Conservation (phyloP, 2,329 filamentous ascomycete genomes). For the Colletotrichum eleusines region DNA sequence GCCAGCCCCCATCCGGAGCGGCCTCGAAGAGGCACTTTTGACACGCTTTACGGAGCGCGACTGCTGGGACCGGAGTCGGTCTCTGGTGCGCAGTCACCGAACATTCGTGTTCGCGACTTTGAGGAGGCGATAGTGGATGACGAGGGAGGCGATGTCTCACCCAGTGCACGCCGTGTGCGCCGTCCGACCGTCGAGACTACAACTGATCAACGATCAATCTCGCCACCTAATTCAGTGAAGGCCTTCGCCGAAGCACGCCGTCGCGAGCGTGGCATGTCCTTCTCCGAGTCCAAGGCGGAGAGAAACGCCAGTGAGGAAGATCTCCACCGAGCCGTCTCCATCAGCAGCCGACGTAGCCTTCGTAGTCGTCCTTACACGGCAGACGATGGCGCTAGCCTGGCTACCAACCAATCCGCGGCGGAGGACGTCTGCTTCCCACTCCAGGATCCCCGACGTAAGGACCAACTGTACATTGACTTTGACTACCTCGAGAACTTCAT, state of each 20-base stretch:
- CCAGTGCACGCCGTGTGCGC: conserved; percentile 59
- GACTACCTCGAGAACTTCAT: conserved; percentile 96
- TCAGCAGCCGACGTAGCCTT: conserved; percentile 72
- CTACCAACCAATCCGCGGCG: conserved; percentile 78
- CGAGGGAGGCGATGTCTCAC: conserved; percentile 65
- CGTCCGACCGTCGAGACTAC: conserved; percentile 69
- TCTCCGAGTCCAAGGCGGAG: conserved; percentile 60
- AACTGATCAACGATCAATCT: conserved; percentile 75
- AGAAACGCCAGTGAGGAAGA: conserved; percentile 60
- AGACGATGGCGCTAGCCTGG: conserved; percentile 72
- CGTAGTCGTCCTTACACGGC: conserved; percentile 69
- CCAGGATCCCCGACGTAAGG: conserved; percentile 74
- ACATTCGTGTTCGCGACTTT: conserved; percentile 78
- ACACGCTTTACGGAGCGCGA: conserved; percentile 72
- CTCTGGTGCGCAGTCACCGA: conserved; percentile 47
- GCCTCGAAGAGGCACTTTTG: conserved; percentile 78
- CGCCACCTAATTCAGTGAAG: conserved; percentile 96
- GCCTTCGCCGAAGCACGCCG: conserved; percentile 93
- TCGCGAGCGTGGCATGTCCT: conserved; percentile 78
- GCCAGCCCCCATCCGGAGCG: conserved; percentile 71
- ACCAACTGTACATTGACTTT: conserved; percentile 88
- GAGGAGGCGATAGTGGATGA: conserved; percentile 89
- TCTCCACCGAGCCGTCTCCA: conserved; percentile 78
- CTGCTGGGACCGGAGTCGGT: conserved; percentile 55
- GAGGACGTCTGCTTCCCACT: conserved; percentile 91